Base-by-base conservation (phyloP, 495 filamentous ascomycete species). In the Terfezia boudieri region DNA sequence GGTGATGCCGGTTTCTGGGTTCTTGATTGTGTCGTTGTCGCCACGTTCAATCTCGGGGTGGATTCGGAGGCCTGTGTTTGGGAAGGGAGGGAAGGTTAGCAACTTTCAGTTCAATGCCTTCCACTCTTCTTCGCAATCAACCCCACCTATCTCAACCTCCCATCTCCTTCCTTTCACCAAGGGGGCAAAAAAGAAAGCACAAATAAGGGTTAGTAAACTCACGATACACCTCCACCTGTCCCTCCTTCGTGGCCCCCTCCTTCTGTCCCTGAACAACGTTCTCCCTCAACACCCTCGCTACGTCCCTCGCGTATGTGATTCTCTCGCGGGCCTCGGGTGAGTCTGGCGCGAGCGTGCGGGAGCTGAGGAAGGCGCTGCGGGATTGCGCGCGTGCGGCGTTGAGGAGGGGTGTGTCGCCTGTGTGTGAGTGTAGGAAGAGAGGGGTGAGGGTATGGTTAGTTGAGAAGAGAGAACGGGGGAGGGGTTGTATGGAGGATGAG, bases 11-110 rank as follows among this genome's bases (percentile, higher is more conserved):
- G 41, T 46, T 4, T 46, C 8, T 14, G 41, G 41, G 8, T 46
- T 62, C 67, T 85, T 87, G 60, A 92, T 76, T 8, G 79, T 82
- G 54, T 92, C 84, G 61, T 98, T 98, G 70, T 94, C 84, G 35
- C 88, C 86, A 37, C 84, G 74, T 67, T 96, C 90, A 49, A 83
- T 98, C 54, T 88, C 71, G 51, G 92, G 76, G 66, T 94, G 90
- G 61, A 98, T 94, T 14, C 77, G 72, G 52, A 98, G 71, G 66
- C 83, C 87, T 92, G 59, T n/a, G 43, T 50, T 26, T 17, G 23
- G 41, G 9, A 20, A 20, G 20, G 2, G 20, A 20, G 20, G 20
- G 20, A 20, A 20, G 20, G 20, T 20, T 20, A 20, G 20, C 20
- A 20, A 20, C 0, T 2, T 20, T 20, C 20, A 2, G 2, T 2